phyloP scores from a whole-genome alignment of 2,329 filamentous ascomycete species.

The Apiospora sp. region DNA sequence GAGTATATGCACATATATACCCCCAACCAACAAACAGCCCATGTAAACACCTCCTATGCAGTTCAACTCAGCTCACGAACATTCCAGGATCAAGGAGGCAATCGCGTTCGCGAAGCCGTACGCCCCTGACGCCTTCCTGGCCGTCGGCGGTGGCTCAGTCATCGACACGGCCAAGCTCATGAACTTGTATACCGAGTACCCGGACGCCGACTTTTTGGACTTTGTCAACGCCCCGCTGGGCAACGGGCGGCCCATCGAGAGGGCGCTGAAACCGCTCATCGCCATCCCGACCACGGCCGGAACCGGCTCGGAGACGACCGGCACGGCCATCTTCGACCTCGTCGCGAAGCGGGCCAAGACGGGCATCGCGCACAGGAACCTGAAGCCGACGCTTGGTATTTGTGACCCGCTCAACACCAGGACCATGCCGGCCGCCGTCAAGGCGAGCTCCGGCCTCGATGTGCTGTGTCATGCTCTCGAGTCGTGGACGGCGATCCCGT shows the following conservation, averaged over 20 bases:
- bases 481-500: slow-evolving; percentile 97
- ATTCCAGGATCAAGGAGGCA: slow-evolving; percentile 78
- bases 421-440: slow-evolving; percentile 95
- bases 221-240: slow-evolving; percentile 97
- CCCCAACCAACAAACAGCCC: neutral
- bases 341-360: slow-evolving; percentile 92
- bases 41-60: neutral
- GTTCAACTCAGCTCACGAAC: neutral
- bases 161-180: slow-evolving; percentile 99
- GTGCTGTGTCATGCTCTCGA: slow-evolving; percentile 96
- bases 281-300: slow-evolving; percentile 87
- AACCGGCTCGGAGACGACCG: slow-evolving; percentile 92
- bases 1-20: slow-evolving; percentile 43
- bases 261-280: slow-evolving; percentile 76
- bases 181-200: slow-evolving; percentile 93
- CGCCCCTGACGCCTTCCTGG: slow-evolving; percentile 86
- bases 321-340: slow-evolving; percentile 97
- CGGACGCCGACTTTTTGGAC: slow-evolving; percentile 92
- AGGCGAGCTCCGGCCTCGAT: slow-evolving; percentile 89
- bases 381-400: slow-evolving; percentile 95
- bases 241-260: slow-evolving; percentile 78
- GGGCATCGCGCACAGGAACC: slow-evolving; percentile 90
- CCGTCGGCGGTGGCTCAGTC: slow-evolving; percentile 90
- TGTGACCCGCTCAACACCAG: slow-evolving; percentile 86
- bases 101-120: slow-evolving; percentile 87